Evolutionary conservation across 106 monocot species (phyloP), one percentile per base, ranked within the genome.

Genomic region (Allium sativum): DNA sequence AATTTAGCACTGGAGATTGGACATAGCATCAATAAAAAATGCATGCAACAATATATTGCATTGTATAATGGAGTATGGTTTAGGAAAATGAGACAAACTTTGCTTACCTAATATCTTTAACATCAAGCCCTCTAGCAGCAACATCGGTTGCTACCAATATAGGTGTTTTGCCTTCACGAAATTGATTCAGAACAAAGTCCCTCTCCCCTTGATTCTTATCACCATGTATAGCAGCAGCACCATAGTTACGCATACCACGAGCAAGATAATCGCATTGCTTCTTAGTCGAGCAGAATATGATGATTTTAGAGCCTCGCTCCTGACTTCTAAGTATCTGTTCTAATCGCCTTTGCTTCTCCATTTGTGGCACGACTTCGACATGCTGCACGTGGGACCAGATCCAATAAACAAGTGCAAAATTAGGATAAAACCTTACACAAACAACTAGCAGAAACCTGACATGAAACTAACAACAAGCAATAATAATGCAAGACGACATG

Each of bases 141-240:
- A 93, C 93, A 77, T 93, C 93, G 58, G 93, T 93, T 13, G 93
- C 93, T 17, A 93, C 93, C 18, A 93, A 69, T 47, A 93, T 75
- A 15, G 93, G 93, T 48, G 79, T 58, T 59, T 64, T 71, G 9
- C 93, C 88, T 21, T 55, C 66, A 0, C 88, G 88, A 52, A 93
- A 93, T 61, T 84, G 84, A 55, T 69, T 48, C 17, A 93, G 68
- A 42, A 84, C 88, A 62, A 74, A 56, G 71, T 93, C 93, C 44
- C 93, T 78, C 68, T 93, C 88, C 48, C 66, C 76, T 60, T 93
- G 93, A 58, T 87, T 84, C 70, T 93, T 93, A 56, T 88, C 88
- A 4, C 93, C 93, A 47, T 93, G 88, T 40, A 93, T 93, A 3
- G 79, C 79, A 67, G 75, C 81, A 65, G 88, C 93, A 40, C 88